phyloP scores from a whole-genome alignment of 805 yeast genomes.

The Suhomyces tanzawaensis region DNA sequence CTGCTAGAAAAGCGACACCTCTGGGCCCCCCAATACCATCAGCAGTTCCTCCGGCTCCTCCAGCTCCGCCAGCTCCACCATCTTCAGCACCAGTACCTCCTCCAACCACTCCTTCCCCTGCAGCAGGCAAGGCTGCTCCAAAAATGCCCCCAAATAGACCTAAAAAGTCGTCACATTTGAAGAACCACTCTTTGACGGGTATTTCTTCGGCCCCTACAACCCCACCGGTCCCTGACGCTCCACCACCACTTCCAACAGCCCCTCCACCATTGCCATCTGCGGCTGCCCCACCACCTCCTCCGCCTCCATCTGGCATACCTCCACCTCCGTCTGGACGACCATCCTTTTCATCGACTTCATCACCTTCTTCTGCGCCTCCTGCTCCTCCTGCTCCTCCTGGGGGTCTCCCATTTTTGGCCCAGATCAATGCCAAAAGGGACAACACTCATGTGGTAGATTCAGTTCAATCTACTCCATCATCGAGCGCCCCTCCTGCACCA shows the following conservation, averaged over 20 bases:
- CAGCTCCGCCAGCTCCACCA: slow-evolving; percentile 17
- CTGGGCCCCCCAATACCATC: slow-evolving; percentile 17
- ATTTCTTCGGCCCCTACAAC: slow-evolving; percentile 1
- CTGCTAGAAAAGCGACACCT: slow-evolving; percentile 11
- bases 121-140: slow-evolving; percentile 18
- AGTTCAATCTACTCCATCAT: slow-evolving; percentile 4
- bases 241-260: slow-evolving; percentile 20
- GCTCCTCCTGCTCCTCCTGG: slow-evolving; percentile 31
- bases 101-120: slow-evolving; percentile 11
- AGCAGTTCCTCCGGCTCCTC: slow-evolving; percentile 23
- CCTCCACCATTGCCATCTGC: slow-evolving; percentile 12
- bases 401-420: slow-evolving; percentile 46
- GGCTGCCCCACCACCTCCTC: slow-evolving; percentile 12
- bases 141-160: slow-evolving; percentile 42
- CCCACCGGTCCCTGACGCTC: slow-evolving; percentile 9
- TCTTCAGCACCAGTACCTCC: slow-evolving; percentile 11
- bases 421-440: slow-evolving; percentile 49
- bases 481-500: slow-evolving; percentile 9
- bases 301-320: slow-evolving; percentile 15
- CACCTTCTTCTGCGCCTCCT: slow-evolving; percentile 13
- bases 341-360: slow-evolving; percentile 2
- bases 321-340: slow-evolving; percentile 14
- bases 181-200: slow-evolving; percentile 6
- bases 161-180: slow-evolving; percentile 35
- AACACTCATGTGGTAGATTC: slow-evolving; percentile 42